phyloP scores from a whole-genome alignment of 2,329 filamentous ascomycete species.

The Erysiphe pulchra region DNA sequence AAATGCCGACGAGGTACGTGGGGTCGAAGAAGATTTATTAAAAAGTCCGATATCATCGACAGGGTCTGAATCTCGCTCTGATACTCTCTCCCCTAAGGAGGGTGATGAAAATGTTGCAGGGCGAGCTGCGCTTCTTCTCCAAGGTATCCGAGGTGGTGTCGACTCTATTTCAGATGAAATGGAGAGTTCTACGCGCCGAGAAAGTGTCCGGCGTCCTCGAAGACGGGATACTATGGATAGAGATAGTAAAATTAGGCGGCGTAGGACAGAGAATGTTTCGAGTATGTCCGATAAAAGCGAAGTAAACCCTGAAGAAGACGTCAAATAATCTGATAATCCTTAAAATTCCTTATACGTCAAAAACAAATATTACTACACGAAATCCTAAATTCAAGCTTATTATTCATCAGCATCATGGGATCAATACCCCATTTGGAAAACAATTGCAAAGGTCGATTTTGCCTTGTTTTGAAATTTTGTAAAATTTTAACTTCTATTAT shows the following conservation, averaged over 20 bases:
- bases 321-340: no score
- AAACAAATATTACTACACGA: no score
- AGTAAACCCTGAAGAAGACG: not conserved
- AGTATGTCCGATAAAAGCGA: constrained; percentile 9
- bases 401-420: no score
- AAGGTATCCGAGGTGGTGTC: constrained; percentile 48
- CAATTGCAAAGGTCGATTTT: no score
- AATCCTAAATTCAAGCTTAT: no score
- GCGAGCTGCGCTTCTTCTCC: constrained; percentile 57
- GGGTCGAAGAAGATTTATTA: constrained; percentile 22
- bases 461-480: no score
- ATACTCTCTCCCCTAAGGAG: constrained; percentile 9
- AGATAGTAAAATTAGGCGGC: constrained; percentile 40
- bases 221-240: constrained; percentile 46
- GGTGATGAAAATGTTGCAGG: constrained; percentile 48
- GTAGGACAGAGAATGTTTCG: constrained; percentile 35
- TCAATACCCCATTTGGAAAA: no score
- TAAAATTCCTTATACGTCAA: no score
- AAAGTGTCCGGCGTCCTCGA: constrained; percentile 32
- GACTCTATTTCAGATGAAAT: constrained; percentile 21
- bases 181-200: constrained; percentile 25
- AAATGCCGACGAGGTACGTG: constrained; percentile 37
- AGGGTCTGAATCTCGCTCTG: constrained; percentile 12
- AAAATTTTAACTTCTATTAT: no score
- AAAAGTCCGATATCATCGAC: constrained; percentile 22